Base-by-base conservation (phyloP, 805 yeast species). In the Blastobotrys parvus region DNA sequence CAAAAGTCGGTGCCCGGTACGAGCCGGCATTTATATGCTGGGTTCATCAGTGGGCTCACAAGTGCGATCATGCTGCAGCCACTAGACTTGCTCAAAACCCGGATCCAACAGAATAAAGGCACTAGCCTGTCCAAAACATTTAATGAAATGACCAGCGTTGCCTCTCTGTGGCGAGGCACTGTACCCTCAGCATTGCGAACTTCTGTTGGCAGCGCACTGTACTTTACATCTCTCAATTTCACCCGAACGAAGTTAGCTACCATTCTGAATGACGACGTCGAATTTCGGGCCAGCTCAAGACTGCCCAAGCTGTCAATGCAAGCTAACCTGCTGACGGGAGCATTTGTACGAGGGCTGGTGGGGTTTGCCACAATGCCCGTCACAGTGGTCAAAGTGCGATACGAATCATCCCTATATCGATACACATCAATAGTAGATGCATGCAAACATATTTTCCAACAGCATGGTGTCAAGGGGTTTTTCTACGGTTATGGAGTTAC, bases 351-450 rank as follows among this genome's bases (percentile, higher is more conserved):
- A 44, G 87, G 88, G 0, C 45, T 75, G 1, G 94, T 88, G 1
- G 98, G 98, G 1, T 73, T 80, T 49, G 48, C 85, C 6, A 86
- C 95, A 4, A 92, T 92, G 98, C 98, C 98, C 0, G 74, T 92
- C 7, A 92, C 98, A 0, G 78, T 92, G 3, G 63, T 92, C 22
- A 92, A 92, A 59, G 92, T 94, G 3, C 70, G 97, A 30, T 88
- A 74, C 55, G 97, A 92, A 64, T 85, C 95, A 3, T 80, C 81
- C 30, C 50, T 82, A 43, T 90, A 85, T 62, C 63, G 73, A 34
- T 87, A 88, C 62, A 69, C 64, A 23, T 77, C 92, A 4, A 56
- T 92, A 49, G 47, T 58, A 16, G 78, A 76, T 29, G 90, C 95
- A 0, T 56, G 74, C 1, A 62, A 52, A 29, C 74, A 77, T 4